Evolutionary conservation across 257 asterid species (phyloP), one percentile per base, ranked within the genome.

Genomic region (Fraxinus anomala): DNA sequence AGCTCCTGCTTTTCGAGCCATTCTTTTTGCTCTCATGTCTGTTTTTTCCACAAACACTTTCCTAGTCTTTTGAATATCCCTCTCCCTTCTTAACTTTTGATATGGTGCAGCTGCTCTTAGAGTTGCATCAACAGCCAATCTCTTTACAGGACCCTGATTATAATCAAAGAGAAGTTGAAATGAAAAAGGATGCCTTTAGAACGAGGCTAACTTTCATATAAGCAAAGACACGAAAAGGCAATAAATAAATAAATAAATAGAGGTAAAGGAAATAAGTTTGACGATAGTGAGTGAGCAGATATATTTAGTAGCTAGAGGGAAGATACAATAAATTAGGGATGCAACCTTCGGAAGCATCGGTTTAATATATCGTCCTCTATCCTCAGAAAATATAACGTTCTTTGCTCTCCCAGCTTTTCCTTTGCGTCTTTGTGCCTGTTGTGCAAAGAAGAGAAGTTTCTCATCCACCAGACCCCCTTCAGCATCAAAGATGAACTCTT

Each of bases 1-100:
- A 78, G 99, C 99, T 88, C 99, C 99, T 39, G 99, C 98, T 91
- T 93, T 95, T 31, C 99, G 90, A 75, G 99, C 99, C 99, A 95
- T 95, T 83, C 99, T 87, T 88, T 95, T 95, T 70, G 99, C 99
- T 80, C 99, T 90, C 97, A 95, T 95, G 86, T 95, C 99, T 28
- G 97, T 67, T 85, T 95, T 93, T 88, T 95, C 99, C 17, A 95
- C 97, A 80, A 72, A 95, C 73, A 95, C 99, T 87, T 89, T 91
- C 68, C 92, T 88, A 82, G 13, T 84, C 76, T 90, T 95, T 72
- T 66, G 93, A 76, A 81, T 72, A 84, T 92, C 97, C 86, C 89
- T 89, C 87, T 92, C 98, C 78, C 98, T 89, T 12, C 99, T 93
- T 82, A 95, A 84, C 87, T 95, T 95, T 80, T 95, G 99, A 84